Evolutionary conservation across 2,329 filamentous ascomycete genomes (phyloP).

Genomic region (Aureobasidium leucospermi): DNA sequence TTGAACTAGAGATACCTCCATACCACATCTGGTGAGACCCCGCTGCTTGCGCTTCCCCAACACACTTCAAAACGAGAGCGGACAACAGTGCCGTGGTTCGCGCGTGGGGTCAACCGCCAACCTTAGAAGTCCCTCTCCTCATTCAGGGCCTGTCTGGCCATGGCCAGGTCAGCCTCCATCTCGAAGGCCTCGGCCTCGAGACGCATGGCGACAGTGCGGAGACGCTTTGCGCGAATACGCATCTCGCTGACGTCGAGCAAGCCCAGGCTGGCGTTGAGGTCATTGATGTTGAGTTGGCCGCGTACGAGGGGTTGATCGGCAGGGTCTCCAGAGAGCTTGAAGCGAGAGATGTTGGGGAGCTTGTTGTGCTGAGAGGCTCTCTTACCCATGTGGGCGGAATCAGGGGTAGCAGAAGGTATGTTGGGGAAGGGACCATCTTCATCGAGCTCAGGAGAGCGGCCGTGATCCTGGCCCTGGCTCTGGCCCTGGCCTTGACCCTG

Average conservation of each 20-base stretch:
- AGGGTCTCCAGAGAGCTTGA: not conserved
- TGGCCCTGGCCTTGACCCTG: not conserved
- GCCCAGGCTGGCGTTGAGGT: not conserved
- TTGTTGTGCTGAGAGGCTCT: not conserved
- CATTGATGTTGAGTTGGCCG: not conserved
- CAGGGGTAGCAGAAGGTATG: not conserved
- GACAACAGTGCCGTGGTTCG: no score
- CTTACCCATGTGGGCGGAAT: not conserved
- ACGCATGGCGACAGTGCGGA: constrained; percentile 5
- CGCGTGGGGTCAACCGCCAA: no score
- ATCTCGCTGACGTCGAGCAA: not conserved
- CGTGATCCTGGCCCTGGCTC: not conserved
- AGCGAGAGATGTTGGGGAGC: not conserved
- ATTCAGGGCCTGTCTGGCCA: not conserved
- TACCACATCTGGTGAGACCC: no score
- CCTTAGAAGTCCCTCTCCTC: not conserved
- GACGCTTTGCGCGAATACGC: not conserved
- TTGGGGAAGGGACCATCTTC: not conserved
- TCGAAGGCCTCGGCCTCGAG: constrained; percentile 13
- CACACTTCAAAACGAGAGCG: not conserved
- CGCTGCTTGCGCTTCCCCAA: no score
- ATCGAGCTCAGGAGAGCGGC: not conserved
- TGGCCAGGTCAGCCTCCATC: not conserved
- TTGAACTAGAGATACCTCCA: no score
- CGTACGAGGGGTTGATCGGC: no score